Evolutionary conservation across 257 asterid genomes (phyloP).

Genomic region (Thymus quinquecostatus): DNA sequence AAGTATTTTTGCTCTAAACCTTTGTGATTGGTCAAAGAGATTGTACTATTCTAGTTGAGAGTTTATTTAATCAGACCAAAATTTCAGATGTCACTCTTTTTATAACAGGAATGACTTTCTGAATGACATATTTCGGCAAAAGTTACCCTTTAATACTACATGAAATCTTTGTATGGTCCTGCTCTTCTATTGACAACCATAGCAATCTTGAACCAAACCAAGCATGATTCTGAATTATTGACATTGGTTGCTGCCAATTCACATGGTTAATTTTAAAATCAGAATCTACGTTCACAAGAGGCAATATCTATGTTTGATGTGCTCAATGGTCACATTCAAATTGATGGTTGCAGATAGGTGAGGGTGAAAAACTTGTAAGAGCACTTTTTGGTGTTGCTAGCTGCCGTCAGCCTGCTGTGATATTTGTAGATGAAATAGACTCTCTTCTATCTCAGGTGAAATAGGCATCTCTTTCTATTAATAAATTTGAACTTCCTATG

Average conservation of each 20-base stretch:
- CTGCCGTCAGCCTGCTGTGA: slow-evolving; percentile 98
- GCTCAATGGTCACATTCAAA: slow-evolving; percentile 20
- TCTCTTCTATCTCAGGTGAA: slow-evolving; percentile 94
- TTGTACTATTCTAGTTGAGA: slow-evolving; percentile 7
- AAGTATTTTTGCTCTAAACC: slow-evolving; percentile 31
- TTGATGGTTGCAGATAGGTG: slow-evolving; percentile 79
- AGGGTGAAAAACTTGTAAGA: slow-evolving; percentile 98
- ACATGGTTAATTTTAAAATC: background rate
- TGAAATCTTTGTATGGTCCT: slow-evolving; percentile 21
- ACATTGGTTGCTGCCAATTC: slow-evolving; percentile 22
- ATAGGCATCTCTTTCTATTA: slow-evolving; percentile 1
- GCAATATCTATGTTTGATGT: slow-evolving; percentile 21
- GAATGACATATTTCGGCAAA: slow-evolving; percentile 9
- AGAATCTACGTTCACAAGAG: background rate
- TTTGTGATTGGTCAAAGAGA: slow-evolving; percentile 20
- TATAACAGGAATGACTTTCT: slow-evolving; percentile 10
- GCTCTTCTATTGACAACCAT: slow-evolving; percentile 8
- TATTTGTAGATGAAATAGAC: slow-evolving; percentile 96
- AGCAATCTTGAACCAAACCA: slow-evolving; percentile 18
- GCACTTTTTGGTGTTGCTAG: slow-evolving; percentile 99
- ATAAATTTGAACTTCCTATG: slow-evolving; percentile 13
- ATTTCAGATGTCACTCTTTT: slow-evolving; percentile 25
- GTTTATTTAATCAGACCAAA: slow-evolving; percentile 19
- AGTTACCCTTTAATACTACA: background rate
- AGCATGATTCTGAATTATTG: slow-evolving; percentile 19